Percentiles rank a stretch among this genome's conserved stretches.
These are phyloP conservation scores for Pyrenula aspistea DNA, from an alignment of 495 filamentous ascomycete genomes.

Conservation along the genomic window DNA sequence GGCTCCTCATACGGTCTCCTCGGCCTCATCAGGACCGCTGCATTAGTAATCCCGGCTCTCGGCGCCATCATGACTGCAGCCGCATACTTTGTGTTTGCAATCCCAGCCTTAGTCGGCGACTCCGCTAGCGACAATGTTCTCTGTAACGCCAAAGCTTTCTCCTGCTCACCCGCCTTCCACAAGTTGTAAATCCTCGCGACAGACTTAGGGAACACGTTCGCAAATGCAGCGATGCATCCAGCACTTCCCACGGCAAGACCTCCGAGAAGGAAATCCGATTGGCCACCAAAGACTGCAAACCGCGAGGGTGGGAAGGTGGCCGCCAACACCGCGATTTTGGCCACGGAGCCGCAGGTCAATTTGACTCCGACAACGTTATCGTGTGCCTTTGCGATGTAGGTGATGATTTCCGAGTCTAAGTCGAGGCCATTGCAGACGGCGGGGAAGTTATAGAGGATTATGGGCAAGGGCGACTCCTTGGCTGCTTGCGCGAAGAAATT, in stretches of 20 bases:
- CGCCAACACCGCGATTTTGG: constrained; percentile 44
- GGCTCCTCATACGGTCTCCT: constrained; percentile 42
- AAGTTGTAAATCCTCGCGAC: constrained; percentile 40
- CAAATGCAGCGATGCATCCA: constrained; percentile 56
- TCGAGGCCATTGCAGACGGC: constrained; percentile 63
- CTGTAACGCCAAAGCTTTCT: constrained; percentile 45
- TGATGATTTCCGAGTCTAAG: constrained; percentile 49
- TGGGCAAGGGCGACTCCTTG: constrained; percentile 33
- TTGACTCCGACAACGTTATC: constrained; percentile 53
- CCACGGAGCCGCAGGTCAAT: constrained; percentile 57
- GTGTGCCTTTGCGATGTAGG: constrained; percentile 34
- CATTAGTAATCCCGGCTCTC: neutral
- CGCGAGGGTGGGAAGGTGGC: constrained; percentile 34
- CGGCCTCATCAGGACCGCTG: constrained; percentile 22
- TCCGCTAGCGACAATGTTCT: constrained; percentile 38
- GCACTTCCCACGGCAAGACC: constrained; percentile 46
- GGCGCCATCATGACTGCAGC: constrained; percentile 38
- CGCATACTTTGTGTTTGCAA: constrained; percentile 55
- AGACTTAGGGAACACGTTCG: constrained; percentile 50
- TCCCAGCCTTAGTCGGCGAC: constrained; percentile 45
- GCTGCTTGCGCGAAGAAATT: constrained; percentile 50
- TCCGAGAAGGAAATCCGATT: constrained; percentile 58
- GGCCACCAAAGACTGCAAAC: constrained; percentile 57
- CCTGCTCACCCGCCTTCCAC: constrained; percentile 30
- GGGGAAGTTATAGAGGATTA: constrained; percentile 63